A percentile compares a stretch with the other conserved stretches of the same genome.
phyloP scores from a whole-genome alignment of 257 asterid genomes.

The Petunia secreta region DNA sequence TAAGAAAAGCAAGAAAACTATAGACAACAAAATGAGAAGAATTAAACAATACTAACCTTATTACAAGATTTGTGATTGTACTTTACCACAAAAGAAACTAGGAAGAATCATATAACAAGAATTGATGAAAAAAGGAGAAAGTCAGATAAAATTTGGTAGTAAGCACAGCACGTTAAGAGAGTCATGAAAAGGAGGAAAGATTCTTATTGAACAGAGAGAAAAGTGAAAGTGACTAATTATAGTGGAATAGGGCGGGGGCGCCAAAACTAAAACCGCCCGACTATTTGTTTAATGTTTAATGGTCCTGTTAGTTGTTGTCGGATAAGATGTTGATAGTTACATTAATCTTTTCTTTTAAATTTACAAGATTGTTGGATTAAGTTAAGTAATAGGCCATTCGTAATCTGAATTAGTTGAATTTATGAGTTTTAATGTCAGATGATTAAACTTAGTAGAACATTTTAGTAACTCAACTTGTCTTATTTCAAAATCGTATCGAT shows the following conservation, averaged over 20 bases:
- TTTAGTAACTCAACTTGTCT: no score
- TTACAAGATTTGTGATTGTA: neutral
- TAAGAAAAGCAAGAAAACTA: no score
- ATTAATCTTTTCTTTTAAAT: no score
- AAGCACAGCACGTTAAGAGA: no score
- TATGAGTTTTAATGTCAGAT: no score
- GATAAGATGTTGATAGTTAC: neutral
- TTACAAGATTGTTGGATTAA: no score
- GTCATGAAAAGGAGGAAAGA: slow-evolving; percentile 20
- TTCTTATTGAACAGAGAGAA: slow-evolving; percentile 25
- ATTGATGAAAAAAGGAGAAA: neutral
- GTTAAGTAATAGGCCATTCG: no score
- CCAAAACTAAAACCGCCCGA: slow-evolving; percentile 11
- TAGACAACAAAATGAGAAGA: neutral
- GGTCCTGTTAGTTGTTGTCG: neutral
- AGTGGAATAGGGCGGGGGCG: neutral
- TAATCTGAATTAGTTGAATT: no score
- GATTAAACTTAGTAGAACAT: no score
- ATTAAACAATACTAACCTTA: neutral
- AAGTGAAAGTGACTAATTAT: neutral
- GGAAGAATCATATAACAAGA: neutral
- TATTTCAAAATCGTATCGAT: no score
- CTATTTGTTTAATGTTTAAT: neutral
- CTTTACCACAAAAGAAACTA: neutral
- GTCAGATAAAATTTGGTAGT: neutral